These are phyloP conservation scores for Daldinia eschscholtzii DNA, from an alignment of 2,329 filamentous ascomycete genomes.

Conservation along the genomic window DNA sequence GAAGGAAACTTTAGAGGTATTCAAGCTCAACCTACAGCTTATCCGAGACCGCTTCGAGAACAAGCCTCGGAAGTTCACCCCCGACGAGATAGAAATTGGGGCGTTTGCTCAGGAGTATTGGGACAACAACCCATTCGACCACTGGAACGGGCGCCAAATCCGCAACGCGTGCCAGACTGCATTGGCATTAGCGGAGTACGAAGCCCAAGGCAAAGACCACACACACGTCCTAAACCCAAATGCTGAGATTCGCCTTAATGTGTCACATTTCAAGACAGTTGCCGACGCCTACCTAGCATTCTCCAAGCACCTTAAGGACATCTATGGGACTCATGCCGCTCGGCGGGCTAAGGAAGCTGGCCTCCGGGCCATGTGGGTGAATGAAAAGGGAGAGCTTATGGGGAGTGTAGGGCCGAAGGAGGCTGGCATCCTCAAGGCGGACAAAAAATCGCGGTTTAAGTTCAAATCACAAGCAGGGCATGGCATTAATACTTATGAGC, in stretches of 20 bases:
- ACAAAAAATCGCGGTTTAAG: not conserved
- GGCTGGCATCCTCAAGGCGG: not conserved
- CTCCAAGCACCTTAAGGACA: not conserved
- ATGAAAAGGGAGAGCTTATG: not conserved
- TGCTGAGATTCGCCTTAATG: not conserved
- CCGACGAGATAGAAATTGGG: not conserved
- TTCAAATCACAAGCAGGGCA: not conserved
- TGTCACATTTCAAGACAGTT: not conserved
- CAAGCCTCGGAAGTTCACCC: not conserved
- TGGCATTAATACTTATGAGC: not conserved
- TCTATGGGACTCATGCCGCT: not conserved
- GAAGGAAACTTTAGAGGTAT: not conserved
- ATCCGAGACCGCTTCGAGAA: not conserved
- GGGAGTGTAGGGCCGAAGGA: not conserved
- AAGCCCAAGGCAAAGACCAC: not conserved
- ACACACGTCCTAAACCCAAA: not conserved
- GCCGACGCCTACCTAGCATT: not conserved
- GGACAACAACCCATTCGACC: not conserved
- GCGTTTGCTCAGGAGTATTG: not conserved
- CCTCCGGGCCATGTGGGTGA: not conserved
- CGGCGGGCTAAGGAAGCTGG: not conserved
- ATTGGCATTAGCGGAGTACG: not conserved
- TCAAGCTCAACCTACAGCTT: not conserved
- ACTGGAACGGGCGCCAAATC: not conserved
- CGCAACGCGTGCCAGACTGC: not conserved